Conservation (phyloP, 129 eudicot species). For the Pseudognaphalium luteoalbum region DNA sequence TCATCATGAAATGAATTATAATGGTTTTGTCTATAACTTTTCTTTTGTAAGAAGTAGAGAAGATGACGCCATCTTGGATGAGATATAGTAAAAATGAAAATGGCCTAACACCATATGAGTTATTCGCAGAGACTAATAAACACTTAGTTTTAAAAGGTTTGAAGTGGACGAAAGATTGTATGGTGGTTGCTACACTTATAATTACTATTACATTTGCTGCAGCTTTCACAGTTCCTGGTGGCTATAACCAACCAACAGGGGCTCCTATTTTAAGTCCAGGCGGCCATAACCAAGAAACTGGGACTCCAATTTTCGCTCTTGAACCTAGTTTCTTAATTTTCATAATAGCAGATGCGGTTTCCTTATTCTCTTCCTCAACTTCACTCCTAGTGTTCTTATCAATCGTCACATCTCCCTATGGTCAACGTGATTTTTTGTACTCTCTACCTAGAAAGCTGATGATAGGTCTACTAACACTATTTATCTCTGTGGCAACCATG, state of each 20-base stretch:
- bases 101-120: slow-evolving; percentile 8
- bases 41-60: slow-evolving; percentile 16
- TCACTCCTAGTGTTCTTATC: slow-evolving; percentile 33
- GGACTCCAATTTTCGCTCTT: background rate
- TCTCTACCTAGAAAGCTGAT: slow-evolving; percentile 21
- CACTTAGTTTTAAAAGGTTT: slow-evolving; percentile 15
- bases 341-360: slow-evolving; percentile 28
- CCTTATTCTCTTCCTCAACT: slow-evolving; percentile 30
- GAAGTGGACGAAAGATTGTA: slow-evolving; percentile 28
- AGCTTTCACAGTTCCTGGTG: slow-evolving; percentile 38
- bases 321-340: slow-evolving; percentile 14
- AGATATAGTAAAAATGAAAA: slow-evolving; percentile 5
- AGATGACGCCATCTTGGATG: slow-evolving; percentile 7
- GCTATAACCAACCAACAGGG: background rate
- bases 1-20: too few species aligned
- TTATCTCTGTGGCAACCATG: slow-evolving; percentile 29
- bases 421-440: slow-evolving; percentile 9
- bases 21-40: background rate
- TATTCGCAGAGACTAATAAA: slow-evolving; percentile 17
- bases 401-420: slow-evolving; percentile 21
- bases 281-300: background rate
- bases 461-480: slow-evolving; percentile 13
- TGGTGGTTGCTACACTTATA: slow-evolving; percentile 25
- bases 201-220: slow-evolving; percentile 33
- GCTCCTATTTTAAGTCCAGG: slow-evolving; percentile 23